A percentile compares a stretch with the other conserved stretches of the same genome.
phyloP scores from a whole-genome alignment of 2,329 filamentous ascomycete genomes.

The Colletotrichum cereale region DNA sequence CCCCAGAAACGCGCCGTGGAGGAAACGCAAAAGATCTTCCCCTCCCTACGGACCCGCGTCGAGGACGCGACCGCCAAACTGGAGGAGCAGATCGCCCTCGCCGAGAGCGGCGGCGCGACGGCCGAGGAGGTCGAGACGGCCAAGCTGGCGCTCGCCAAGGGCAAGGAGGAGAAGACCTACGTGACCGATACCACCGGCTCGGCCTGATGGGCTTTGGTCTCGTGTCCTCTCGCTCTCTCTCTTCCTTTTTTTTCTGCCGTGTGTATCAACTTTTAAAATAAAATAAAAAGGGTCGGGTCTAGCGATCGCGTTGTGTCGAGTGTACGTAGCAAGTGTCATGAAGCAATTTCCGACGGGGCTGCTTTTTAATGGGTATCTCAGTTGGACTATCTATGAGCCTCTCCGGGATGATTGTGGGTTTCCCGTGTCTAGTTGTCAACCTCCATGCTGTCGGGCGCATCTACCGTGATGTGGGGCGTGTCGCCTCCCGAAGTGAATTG shows the following conservation, averaged over 20 bases:
- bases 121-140: constrained; percentile 68
- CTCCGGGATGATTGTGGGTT: neutral
- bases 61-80: constrained; percentile 77
- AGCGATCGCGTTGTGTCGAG: constrained; percentile 16
- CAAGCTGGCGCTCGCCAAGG: constrained; percentile 64
- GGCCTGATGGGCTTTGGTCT: neutral
- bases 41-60: constrained; percentile 78
- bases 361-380: constrained; percentile 37
- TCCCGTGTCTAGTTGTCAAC: constrained; percentile 54
- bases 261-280: neutral
- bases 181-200: constrained; percentile 9
- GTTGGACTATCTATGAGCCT: constrained; percentile 28
- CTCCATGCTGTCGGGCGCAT: constrained; percentile 73
- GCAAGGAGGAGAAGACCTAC: constrained; percentile 54
- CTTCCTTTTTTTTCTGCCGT: neutral
- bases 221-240: neutral
- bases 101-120: constrained; percentile 59
- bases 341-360: neutral
- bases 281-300: neutral
- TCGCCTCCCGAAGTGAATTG: constrained; percentile 55
- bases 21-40: constrained; percentile 89
- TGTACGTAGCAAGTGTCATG: constrained; percentile 18
- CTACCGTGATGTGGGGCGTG: constrained; percentile 62
- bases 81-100: constrained; percentile 80
- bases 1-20: constrained; percentile 81